Evolutionary conservation across 73 alveolate genomes (phyloP), one percentile per base, ranked within the genome.

Genomic region (Paramecium sexaurelia): DNA sequence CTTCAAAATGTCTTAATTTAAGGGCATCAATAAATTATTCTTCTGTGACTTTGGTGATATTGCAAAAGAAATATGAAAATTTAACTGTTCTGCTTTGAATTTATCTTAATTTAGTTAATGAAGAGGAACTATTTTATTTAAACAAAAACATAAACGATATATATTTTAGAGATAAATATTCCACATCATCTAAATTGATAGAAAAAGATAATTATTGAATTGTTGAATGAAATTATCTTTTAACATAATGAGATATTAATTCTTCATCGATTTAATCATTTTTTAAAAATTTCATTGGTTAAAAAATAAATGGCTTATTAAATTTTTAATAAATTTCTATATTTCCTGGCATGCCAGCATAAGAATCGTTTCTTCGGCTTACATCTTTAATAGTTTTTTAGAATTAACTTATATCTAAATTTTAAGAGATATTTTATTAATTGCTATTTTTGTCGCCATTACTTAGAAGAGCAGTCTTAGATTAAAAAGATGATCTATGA

Each of bases 301-400:
- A 41, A 11, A 61, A 29, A 3, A 26, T 61, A 1, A 32, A 13
- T 2, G 83, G 19, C 26, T 61, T 61, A 8, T 11, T 32, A 19
- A 17, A 40, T 24, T 29, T 78, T 7, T 39, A 11, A 41, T 17
- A 17, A 1, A 41, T 61, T 19, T 24, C 55, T 3, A 22, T 7
- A 0, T 15, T 11, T n/a, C 37, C 43, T 32, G 55, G 57, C 0
- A 17, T 51, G 2, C 75, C 73, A 78, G 22, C 27, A 43, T 5
- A 41, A 9, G 40, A 20, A 78, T 78, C 90, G 41, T 78, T 45
- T 41, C 73, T 43, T 24, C 55, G n/a, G 24, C 90, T 78, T 0
- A 19, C 19, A 78, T 78, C 90, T 22, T 78, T 78, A n/a, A 78
- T 78, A 26, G 90, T 78, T 43, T 78, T 78, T n/a, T 41, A 15